Percentiles rank a stretch among this genome's conserved stretches.
Evolutionary conservation across 805 yeast species (phyloP).

Genomic region (Ogataea nonfermentans): DNA sequence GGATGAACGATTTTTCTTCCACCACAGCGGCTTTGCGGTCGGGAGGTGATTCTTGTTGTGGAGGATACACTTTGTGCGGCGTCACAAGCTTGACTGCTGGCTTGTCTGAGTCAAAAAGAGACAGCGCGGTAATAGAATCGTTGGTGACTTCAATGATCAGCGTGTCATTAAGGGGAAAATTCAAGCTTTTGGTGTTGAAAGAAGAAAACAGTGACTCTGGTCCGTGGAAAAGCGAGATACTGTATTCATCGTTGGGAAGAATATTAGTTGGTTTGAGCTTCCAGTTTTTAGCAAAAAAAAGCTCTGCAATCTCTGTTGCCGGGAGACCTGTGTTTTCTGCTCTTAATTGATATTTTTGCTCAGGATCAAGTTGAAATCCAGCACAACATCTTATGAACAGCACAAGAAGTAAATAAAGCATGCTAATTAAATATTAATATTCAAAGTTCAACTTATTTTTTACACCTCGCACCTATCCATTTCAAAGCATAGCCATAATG

Average conservation of each 20-base stretch:
- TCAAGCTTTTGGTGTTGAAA: conserved; percentile 24
- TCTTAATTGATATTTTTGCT: neutral
- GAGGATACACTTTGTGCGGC: conserved; percentile 10
- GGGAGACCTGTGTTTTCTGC: neutral
- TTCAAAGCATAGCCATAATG: neutral
- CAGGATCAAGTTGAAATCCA: neutral
- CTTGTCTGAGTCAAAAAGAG: conserved; percentile 11
- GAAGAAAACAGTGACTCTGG: conserved; percentile 13
- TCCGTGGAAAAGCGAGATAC: conserved; percentile 16
- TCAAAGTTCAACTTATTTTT: neutral
- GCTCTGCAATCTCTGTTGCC: conserved; percentile 3
- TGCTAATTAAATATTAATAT: neutral
- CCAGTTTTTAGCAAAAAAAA: neutral
- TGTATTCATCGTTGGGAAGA: conserved; percentile 13
- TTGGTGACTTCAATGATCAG: conserved; percentile 13
- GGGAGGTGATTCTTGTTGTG: conserved; percentile 13
- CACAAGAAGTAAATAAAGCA: neutral
- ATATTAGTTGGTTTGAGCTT: neutral
- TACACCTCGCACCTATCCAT: too few species aligned
- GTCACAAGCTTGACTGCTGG: conserved; percentile 9
- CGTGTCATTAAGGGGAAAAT: conserved; percentile 21
- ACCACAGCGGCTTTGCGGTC: conserved; percentile 10
- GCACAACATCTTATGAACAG: neutral
- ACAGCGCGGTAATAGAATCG: conserved; percentile 13
- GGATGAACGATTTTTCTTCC: conserved; percentile 46